Evolutionary conservation across 2,329 filamentous ascomycete species (phyloP).

Genomic region (Sarocladiaceae sp.): DNA sequence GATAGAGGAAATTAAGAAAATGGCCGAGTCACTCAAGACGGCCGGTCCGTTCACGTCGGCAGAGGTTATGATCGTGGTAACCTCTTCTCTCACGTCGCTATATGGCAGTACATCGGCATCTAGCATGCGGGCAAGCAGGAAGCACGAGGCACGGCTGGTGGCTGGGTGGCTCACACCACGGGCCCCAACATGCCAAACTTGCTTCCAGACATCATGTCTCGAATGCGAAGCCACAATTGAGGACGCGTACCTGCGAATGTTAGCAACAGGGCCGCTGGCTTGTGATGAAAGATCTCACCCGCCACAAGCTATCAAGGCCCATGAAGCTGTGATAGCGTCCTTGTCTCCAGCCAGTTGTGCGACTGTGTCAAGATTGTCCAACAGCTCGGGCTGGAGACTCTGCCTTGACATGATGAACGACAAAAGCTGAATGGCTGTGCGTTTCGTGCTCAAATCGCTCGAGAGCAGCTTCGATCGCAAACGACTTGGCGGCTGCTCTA

Average conservation of each 20-base stretch:
- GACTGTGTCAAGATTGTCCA: conserved; percentile 52
- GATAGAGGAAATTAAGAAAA: conserved; percentile 65
- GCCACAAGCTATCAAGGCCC: conserved; percentile 78
- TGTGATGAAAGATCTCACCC: conserved; percentile 49
- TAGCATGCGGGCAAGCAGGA: conserved; percentile 64
- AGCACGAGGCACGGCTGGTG: conserved; percentile 71
- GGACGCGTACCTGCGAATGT: conserved; percentile 25
- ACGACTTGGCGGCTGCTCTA: conserved; percentile 35
- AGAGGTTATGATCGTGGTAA: conserved; percentile 66
- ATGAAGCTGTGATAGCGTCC: conserved; percentile 58
- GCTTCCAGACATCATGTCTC: conserved; percentile 52
- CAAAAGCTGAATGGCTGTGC: conserved; percentile 50
- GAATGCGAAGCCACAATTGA: conserved; percentile 7
- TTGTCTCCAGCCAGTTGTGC: conserved; percentile 61
- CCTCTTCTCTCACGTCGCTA: conserved; percentile 58
- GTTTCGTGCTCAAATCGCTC: conserved; percentile 34
- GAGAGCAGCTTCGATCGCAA: conserved; percentile 43
- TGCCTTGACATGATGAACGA: conserved; percentile 48
- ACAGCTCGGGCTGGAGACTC: conserved; percentile 44
- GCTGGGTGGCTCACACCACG: conserved; percentile 63
- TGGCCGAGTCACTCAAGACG: conserved; percentile 69
- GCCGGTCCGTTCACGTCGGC: conserved; percentile 79
- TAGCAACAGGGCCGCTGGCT: conserved; percentile 13
- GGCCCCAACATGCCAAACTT: conserved; percentile 68
- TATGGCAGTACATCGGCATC: conserved; percentile 60